phyloP scores from a whole-genome alignment of 169 alveolate genomes.

The Theileria luwenshuni region DNA sequence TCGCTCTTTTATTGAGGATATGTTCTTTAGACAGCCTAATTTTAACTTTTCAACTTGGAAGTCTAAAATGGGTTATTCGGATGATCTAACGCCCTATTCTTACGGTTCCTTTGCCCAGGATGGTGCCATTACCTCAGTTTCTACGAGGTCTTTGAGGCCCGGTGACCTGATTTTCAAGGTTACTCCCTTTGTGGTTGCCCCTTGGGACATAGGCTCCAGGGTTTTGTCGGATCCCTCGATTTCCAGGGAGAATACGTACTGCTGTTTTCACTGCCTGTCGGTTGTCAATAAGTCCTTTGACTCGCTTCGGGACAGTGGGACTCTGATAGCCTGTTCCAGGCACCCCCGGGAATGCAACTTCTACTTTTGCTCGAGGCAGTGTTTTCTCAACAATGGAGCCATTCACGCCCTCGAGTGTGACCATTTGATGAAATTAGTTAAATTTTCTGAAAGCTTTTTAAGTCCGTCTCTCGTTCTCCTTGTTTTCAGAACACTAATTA shows the following conservation, averaged over 20 bases:
- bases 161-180: constrained; percentile 47
- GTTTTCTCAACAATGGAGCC: constrained; percentile 80
- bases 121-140: constrained; percentile 4
- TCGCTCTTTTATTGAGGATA: constrained; percentile 34
- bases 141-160: constrained; percentile 28
- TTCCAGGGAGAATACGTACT: constrained; percentile 26
- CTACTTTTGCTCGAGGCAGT: constrained; percentile 86
- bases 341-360: constrained; percentile 85
- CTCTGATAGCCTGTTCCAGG: constrained; percentile 78
- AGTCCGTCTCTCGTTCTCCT: constrained; percentile 46
- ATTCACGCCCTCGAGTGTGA: constrained; percentile 85
- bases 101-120: constrained; percentile 8
- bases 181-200: constrained; percentile 52
- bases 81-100: constrained; percentile 1
- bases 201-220: constrained; percentile 30
- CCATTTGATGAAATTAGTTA: constrained; percentile 55
- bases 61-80: constrained; percentile 59
- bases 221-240: neutral
- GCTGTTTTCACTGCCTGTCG: constrained; percentile 87
- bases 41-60: constrained; percentile 34
- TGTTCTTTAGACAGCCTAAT: constrained; percentile 36
- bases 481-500: constrained; percentile 47
- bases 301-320: constrained; percentile 37
- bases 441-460: constrained; percentile 31
- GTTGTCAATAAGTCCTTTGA: constrained; percentile 70